phyloP scores from a whole-genome alignment of 2,329 filamentous ascomycete species.

The Talaromyces sp. region DNA sequence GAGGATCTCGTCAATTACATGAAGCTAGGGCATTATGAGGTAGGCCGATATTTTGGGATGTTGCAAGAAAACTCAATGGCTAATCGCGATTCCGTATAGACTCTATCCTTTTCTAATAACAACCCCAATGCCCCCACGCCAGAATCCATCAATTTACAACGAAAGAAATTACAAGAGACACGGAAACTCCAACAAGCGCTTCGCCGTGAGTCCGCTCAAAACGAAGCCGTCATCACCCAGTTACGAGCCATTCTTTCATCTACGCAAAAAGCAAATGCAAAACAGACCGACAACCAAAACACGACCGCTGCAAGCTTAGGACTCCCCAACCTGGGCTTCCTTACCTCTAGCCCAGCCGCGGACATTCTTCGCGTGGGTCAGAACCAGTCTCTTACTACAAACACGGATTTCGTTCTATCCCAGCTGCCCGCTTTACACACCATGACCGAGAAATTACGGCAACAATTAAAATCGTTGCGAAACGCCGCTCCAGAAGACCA shows the following conservation, averaged over 20 bases:
- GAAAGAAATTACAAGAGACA: conserved; percentile 72
- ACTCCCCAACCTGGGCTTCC: conserved; percentile 48
- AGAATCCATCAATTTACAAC: conserved; percentile 65
- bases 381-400: conserved; percentile 37
- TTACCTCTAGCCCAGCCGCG: conserved; percentile 47
- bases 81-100: conserved; percentile 18
- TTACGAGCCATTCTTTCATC: conserved; percentile 54
- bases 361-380: conserved; percentile 40
- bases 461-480: conserved; percentile 51
- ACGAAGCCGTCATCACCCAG: conserved; percentile 63
- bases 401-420: conserved; percentile 65
- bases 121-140: conserved; percentile 48
- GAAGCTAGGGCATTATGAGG: conserved; percentile 78
- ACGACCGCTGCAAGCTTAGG: conserved; percentile 13
- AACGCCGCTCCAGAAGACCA: conserved; percentile 31
- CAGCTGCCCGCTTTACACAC: conserved; percentile 75
- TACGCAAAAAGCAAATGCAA: conserved; percentile 14
- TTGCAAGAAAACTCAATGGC: neutral
- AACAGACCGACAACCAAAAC: neutral
- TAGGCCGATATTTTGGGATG: conserved; percentile 21
- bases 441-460: conserved; percentile 62
- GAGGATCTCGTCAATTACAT: conserved; percentile 73
- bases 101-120: conserved; percentile 27
- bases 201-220: conserved; percentile 63
- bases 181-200: conserved; percentile 67